Conservation (phyloP, 148 eudicot genomes). For the Fallopia convolvulus region DNA sequence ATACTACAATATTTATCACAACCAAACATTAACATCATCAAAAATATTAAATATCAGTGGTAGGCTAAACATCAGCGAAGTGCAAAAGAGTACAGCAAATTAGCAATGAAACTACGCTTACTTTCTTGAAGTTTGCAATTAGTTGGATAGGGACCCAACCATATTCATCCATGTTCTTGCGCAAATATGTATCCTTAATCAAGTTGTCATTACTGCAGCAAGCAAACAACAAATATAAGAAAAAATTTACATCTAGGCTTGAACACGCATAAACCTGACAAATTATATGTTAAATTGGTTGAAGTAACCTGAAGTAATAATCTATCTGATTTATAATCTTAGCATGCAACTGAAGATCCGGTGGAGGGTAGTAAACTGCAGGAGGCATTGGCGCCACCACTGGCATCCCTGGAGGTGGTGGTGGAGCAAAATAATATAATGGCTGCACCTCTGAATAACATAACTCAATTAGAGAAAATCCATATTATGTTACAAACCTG, state of each 20-base stretch:
- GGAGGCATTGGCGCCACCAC: constrained; percentile 38
- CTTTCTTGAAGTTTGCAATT: constrained; percentile 68
- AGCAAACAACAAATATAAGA: not conserved
- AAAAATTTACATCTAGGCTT: not conserved
- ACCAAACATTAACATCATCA: not conserved
- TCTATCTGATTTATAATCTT: constrained; percentile 67
- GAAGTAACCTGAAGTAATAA: constrained; percentile 73
- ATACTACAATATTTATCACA: not conserved
- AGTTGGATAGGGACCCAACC: constrained; percentile 81
- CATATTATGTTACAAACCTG: not conserved
- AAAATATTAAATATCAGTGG: not conserved
- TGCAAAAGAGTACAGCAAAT: not conserved
- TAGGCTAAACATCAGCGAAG: not conserved
- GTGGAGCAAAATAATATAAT: constrained; percentile 25
- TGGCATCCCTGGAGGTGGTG: constrained; percentile 35
- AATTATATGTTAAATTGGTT: not conserved
- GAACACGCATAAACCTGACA: not conserved
- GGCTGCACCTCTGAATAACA: constrained; percentile 41
- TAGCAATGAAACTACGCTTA: constrained; percentile 24
- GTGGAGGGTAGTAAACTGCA: constrained; percentile 14
- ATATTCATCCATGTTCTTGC: constrained; percentile 70
- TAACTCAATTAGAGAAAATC: not conserved
- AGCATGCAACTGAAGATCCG: constrained; percentile 43
- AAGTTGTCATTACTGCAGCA: constrained; percentile 68
- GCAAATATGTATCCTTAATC: constrained; percentile 65